A percentile compares a stretch with the other conserved stretches of the same genome.
phyloP scores from a whole-genome alignment of 768 basidiomycete genomes.

The Amanita phalloides region DNA sequence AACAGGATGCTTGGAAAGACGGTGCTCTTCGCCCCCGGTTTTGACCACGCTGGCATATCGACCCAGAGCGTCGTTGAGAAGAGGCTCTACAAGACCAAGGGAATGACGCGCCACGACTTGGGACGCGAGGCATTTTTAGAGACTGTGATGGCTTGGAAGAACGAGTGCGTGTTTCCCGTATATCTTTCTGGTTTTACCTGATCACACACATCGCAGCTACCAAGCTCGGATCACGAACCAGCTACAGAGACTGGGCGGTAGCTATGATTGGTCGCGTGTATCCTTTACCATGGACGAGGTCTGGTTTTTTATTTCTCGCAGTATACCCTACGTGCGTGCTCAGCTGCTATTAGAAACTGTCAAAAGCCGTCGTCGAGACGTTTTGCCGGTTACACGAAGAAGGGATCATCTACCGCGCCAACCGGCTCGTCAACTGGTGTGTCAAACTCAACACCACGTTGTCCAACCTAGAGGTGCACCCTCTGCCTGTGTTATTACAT shows the following conservation, averaged over 20 bases:
- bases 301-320: constrained; percentile 8
- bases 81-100: constrained; percentile 72
- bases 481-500: neutral
- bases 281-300: constrained; percentile 96
- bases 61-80: constrained; percentile 98
- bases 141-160: constrained; percentile 94
- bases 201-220: constrained; percentile 41
- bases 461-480: constrained; percentile 85
- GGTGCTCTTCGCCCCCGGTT: constrained; percentile 85
- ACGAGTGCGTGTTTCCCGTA: constrained; percentile 52
- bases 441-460: constrained; percentile 90
- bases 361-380: constrained; percentile 82
- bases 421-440: constrained; percentile 98
- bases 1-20: constrained; percentile 95
- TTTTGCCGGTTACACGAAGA: constrained; percentile 90
- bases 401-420: constrained; percentile 88
- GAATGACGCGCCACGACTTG: constrained; percentile 85
- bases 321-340: neutral
- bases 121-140: constrained; percentile 87
- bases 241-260: constrained; percentile 79
- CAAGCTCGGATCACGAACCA: constrained; percentile 90
- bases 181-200: neutral
- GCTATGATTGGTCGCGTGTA: constrained; percentile 88
- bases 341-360: constrained; percentile 40
- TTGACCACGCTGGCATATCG: constrained; percentile 97